Base-by-base conservation (phyloP, 2,329 filamentous ascomycete species). In the Tetracladium maxilliforme region DNA sequence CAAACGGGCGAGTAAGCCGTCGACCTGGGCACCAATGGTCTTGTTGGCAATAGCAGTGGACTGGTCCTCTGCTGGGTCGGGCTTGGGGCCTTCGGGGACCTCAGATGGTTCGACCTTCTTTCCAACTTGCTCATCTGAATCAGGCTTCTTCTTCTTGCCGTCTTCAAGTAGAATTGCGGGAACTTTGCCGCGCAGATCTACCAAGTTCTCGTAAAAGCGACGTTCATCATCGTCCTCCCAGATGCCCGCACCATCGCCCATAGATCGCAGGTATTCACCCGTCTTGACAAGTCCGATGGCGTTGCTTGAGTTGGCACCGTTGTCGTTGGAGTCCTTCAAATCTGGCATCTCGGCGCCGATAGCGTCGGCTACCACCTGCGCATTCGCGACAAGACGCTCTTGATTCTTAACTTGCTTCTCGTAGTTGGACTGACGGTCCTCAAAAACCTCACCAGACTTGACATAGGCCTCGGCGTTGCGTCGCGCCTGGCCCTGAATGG, bases 221-320 rank as follows among this genome's bases (percentile, higher is more conserved):
- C 90, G 74, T 51, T 98, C 87, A 27, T 98, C 90, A 44, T 98
- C 90, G 40, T 98, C 90, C 54, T 94, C 86, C 90, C 90, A 98
- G 33, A 98, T 95, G 1, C 90, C 90, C 14, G 86, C 70, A 12
- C 84, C 86, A 30, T 95, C 87, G 13, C 76, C 78, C 46, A 92
- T 81, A 9, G 84, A 86, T 19, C 83, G 78, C 19, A 95, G 61
- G 42, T 94, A 95, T 39, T 95, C 87, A 1, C 83, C 82, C 8
- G 86, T 79, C 53, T 94, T 95, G 38, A 95, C 79, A 19, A 95
- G 67, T 17, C 90, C 90, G 39, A 98, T 94, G 2, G 78, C 76
- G 26, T 81, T 74, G 41, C 79, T 78, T 1, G 70, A 64, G 14
- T 64, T 54, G 16, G 64, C 60, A 21, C 76, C 65, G 13, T 69